Conservation (phyloP, 345 rosid genomes). For the Citrus sp. region DNA sequence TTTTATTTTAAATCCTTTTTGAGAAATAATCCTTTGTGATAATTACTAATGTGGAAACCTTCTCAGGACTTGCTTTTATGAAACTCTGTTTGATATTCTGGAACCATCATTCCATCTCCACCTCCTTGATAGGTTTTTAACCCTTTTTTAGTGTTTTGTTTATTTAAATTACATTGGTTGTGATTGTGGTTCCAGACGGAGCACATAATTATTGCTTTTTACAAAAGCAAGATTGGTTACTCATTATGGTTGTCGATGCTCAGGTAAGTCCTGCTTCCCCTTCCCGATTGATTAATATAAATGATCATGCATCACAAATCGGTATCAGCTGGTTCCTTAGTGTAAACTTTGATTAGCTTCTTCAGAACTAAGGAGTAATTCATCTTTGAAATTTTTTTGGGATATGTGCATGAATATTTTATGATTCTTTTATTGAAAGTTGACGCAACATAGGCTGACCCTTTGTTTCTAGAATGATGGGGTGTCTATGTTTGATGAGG, state of each 20-base stretch:
- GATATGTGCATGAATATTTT: not conserved
- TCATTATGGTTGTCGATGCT: not conserved
- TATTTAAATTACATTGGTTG: not conserved
- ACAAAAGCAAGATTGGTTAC: not conserved
- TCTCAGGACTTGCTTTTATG: not conserved
- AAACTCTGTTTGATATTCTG: not conserved
- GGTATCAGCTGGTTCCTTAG: not conserved
- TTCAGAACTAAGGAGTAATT: not conserved
- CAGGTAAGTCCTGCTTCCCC: not conserved
- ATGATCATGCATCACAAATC: not conserved
- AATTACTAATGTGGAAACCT: not conserved
- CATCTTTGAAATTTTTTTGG: not conserved
- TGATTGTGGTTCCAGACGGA: not conserved
- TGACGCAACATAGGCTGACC: not conserved
- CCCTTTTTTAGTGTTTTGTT: not conserved
- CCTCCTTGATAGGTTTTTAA: not conserved
- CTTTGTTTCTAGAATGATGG: not conserved
- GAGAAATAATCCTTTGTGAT: not conserved
- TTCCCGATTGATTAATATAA: not conserved
- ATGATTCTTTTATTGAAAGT: not conserved
- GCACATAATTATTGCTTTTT: not conserved
- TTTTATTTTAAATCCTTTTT: too few relatives aligned
- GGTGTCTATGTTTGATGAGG: not conserved
- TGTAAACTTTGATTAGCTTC: not conserved
- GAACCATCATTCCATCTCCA: not conserved